Percentiles rank a stretch among this genome's conserved stretches.
Evolutionary conservation across 2,329 filamentous ascomycete species (phyloP).

Genomic region (Dactylellina haptotyla): DNA sequence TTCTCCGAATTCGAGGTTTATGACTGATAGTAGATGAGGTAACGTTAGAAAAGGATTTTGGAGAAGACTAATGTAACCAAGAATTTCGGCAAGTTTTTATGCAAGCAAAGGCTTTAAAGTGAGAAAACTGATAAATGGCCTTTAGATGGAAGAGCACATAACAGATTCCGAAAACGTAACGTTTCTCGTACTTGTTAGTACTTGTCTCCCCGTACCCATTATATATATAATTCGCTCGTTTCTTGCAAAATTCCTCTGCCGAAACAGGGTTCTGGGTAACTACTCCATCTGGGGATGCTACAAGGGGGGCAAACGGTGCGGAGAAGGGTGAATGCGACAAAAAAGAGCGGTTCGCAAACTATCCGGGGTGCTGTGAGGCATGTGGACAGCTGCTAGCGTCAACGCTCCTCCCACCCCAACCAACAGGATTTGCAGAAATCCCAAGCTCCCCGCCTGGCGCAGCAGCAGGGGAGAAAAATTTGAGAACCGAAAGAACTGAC

Average conservation of each 20-base stretch:
- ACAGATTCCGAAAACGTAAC: conserved; percentile 27
- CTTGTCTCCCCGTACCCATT: conserved; percentile 34
- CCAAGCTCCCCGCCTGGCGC: not conserved
- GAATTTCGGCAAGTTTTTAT: not conserved
- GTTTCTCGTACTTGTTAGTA: conserved; percentile 1
- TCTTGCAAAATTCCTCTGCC: conserved; percentile 23
- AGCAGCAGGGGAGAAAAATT: conserved; percentile 4
- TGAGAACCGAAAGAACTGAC: conserved; percentile 22
- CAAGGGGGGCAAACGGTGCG: conserved; percentile 35
- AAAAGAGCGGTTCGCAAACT: conserved; percentile 42
- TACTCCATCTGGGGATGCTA: conserved; percentile 50
- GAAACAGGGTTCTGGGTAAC: conserved; percentile 35
- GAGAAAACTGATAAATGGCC: conserved; percentile 9
- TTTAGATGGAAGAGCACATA: conserved; percentile 30
- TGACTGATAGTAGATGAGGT: conserved; percentile 11
- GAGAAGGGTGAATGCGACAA: conserved; percentile 44
- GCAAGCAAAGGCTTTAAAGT: conserved; percentile 1
- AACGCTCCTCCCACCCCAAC: conserved; percentile 17
- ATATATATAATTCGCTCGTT: conserved; percentile 52
- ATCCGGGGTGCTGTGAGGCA: conserved; percentile 39
- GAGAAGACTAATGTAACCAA: conserved; percentile 15
- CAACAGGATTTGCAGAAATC: conserved; percentile 35
- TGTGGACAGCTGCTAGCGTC: conserved; percentile 44
- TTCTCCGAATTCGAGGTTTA: conserved; percentile 35
- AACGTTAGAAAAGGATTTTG: conserved; percentile 17